Evolutionary conservation across 2,329 filamentous ascomycete genomes (phyloP), one percentile per base, ranked within the genome.

Genomic region (Zymoseptoria brevis): DNA sequence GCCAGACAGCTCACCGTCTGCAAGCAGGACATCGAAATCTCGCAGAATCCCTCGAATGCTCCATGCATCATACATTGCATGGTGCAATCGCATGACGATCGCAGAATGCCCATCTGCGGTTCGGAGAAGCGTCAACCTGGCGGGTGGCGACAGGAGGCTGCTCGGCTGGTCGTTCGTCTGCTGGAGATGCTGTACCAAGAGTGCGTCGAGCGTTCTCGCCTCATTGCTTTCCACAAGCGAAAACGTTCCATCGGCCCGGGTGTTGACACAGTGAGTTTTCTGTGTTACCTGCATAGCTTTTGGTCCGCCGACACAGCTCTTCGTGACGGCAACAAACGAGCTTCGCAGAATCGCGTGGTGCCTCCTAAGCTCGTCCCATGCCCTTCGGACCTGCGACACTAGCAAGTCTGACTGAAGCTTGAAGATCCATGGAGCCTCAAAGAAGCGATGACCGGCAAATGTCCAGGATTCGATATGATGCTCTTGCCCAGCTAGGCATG

Each of bases 11-110:
- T 54, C 2, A 16, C 35, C 35, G 4, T n/a, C 35, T 16, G 35
- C 35, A 16, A 45, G 11, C 2, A 61, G 53, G n/a, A 56, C 26
- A 30, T 58, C 53, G 2, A 7, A 13, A 13, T 45, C 55, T 7
- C 55, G 54, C 19, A 60, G 61, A 29, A 63, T 41, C 1, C 49
- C n/a, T 19, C 51, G 54, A 53, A 63, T 62, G 53, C 57, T 61
- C 61, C 61, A 62, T n/a, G 59, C 59, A 56, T 63, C 61, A 26
- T 63, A 61, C 29, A 63, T 26, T 16, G 59, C 53, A 30, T 63
- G 61, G 53, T 63, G 61, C n/a, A 61, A 49, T 50, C 60, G 58
- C 13, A 61, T 26, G 53, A 62, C 60, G 8, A 61, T 29, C 19
- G 59, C 61, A 55, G 35, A 45, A 51, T 60, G 55, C 19, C 61